These are phyloP conservation scores for Malania oleifera DNA, from an alignment of 164 flowering plant species.

Conservation along the genomic window DNA sequence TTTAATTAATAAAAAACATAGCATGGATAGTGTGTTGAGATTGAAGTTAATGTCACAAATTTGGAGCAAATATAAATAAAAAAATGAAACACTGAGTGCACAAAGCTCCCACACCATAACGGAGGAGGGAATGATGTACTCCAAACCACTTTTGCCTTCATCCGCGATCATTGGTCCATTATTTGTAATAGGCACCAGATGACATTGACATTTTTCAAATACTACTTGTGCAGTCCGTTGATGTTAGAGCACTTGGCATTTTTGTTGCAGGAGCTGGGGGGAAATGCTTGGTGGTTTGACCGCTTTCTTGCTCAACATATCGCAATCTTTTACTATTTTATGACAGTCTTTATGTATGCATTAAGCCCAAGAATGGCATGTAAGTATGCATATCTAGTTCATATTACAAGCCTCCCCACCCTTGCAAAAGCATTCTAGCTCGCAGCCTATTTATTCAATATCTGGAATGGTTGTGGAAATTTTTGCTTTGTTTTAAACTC, in stretches of 20 bases:
- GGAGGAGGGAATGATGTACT: neutral
- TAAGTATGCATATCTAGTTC: conserved; percentile 33
- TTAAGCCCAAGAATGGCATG: conserved; percentile 99
- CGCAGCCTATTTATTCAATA: no score
- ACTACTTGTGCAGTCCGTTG: neutral
- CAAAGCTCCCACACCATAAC: neutral
- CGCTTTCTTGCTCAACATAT: conserved; percentile 95
- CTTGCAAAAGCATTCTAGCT: no score
- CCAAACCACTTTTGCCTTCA: neutral
- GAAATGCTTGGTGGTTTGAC: conserved; percentile 91
- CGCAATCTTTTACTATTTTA: conserved; percentile 74
- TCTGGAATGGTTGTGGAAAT: no score
- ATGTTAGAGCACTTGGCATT: conserved; percentile 5
- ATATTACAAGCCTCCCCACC: no score
- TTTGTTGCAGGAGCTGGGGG: conserved; percentile 82
- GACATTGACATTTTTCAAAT: neutral
- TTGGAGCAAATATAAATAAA: no score
- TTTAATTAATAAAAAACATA: no score
- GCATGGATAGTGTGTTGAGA: no score
- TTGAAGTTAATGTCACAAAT: no score
- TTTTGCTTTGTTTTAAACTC: no score
- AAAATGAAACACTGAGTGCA: no score
- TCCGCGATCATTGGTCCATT: neutral
- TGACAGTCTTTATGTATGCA: conserved; percentile 85
- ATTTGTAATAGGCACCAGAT: neutral